Evolutionary conservation across 2,329 filamentous ascomycete species (phyloP).

Genomic region (Pyrenochaeta sp.): DNA sequence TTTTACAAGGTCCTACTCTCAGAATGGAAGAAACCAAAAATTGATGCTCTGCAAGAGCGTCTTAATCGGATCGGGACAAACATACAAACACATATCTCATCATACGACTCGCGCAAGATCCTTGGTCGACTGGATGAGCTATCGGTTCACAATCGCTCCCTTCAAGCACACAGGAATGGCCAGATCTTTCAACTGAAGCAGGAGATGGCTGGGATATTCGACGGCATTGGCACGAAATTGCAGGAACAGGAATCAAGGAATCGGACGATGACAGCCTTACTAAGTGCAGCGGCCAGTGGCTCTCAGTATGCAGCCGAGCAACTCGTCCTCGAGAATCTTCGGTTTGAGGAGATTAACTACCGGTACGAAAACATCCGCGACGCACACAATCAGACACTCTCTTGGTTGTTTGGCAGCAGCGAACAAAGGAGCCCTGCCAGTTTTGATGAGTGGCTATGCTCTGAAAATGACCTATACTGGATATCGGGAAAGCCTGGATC

Average conservation of each 20-base stretch:
- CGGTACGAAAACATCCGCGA: neutral
- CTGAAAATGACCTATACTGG: slow-evolving; percentile 28
- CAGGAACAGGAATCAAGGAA: neutral
- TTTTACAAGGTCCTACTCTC: neutral
- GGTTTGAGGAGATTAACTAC: neutral
- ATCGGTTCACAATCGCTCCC: neutral
- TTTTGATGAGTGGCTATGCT: slow-evolving; percentile 19
- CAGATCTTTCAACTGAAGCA: neutral
- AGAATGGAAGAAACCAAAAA: slow-evolving; percentile 2
- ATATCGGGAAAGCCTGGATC: slow-evolving; percentile 57
- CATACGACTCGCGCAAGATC: neutral
- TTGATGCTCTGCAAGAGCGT: neutral
- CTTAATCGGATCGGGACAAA: neutral
- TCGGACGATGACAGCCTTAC: neutral
- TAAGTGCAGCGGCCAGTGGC: neutral
- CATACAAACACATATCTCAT: neutral
- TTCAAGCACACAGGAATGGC: neutral
- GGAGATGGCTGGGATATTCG: neutral
- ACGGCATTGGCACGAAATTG: neutral
- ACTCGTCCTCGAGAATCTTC: neutral
- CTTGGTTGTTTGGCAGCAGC: neutral
- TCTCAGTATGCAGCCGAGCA: slow-evolving; percentile 1
- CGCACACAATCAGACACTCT: neutral
- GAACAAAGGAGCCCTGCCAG: slow-evolving; percentile 1
- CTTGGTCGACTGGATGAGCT: neutral